A percentile compares a stretch with the other conserved stretches of the same genome.
Evolutionary conservation across 805 yeast genomes (phyloP).

Genomic region (Sporopachydermia lactativora): DNA sequence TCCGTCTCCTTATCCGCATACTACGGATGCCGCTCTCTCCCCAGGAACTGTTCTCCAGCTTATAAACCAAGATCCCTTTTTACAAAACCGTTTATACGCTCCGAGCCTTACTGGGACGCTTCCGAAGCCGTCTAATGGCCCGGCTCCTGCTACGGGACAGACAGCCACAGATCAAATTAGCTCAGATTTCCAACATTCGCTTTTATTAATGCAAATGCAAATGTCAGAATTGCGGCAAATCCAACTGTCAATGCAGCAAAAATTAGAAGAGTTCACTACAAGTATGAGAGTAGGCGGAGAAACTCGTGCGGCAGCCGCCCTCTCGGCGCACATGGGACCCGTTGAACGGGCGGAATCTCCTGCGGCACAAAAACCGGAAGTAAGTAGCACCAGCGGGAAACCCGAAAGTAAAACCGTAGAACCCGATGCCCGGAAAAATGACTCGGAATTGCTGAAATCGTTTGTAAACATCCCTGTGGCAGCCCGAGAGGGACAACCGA

Average conservation of each 20-base stretch:
- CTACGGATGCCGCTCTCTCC: neutral
- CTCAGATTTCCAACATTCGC: neutral
- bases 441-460: neutral
- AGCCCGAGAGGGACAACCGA: too few species aligned
- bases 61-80: neutral
- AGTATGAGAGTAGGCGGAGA: too few species aligned
- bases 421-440: neutral
- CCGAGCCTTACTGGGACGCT: neutral
- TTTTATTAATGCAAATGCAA: neutral
- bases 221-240: neutral
- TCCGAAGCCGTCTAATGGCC: too few species aligned
- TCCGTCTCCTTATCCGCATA: neutral
- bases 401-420: neutral
- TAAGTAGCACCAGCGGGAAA: neutral
- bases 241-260: constrained; percentile 1
- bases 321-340: neutral
- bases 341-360: neutral
- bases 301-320: neutral
- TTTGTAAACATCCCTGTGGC: neutral
- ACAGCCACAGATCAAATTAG: too few species aligned
- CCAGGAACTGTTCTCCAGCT: neutral
- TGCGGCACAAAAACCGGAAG: neutral
- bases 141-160: too few species aligned
- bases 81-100: neutral
- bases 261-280: neutral